phyloP scores from a whole-genome alignment of 148 eudicot genomes.

The Amaranthus palmeri region DNA sequence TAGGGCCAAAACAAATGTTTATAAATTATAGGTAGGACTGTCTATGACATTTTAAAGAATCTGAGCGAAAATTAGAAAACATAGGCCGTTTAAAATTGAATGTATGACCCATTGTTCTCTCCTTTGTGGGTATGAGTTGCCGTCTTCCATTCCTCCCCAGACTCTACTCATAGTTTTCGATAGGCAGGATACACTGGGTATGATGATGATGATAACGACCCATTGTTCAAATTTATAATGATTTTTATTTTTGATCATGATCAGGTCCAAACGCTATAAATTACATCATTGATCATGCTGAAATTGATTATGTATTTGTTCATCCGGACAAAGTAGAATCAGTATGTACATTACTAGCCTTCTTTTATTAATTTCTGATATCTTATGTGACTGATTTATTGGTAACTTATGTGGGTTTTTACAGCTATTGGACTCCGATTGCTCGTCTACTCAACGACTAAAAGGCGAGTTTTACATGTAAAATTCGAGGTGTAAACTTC shows the following conservation, averaged over 20 bases:
- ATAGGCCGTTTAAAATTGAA: too few species aligned
- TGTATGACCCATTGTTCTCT: too few species aligned
- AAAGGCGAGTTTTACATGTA: conserved; percentile 45
- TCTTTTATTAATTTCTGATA: not conserved
- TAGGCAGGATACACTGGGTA: too few species aligned
- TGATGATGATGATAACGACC: too few species aligned
- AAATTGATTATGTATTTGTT: conserved; percentile 76
- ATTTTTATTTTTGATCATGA: not conserved
- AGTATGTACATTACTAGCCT: conserved; percentile 35
- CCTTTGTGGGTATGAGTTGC: too few species aligned
- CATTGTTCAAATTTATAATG: too few species aligned
- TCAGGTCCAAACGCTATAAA: conserved; percentile 78
- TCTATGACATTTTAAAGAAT: too few species aligned
- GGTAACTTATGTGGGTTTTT: not conserved
- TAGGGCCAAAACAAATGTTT: too few species aligned
- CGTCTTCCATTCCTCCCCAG: too few species aligned
- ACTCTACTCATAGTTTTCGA: too few species aligned
- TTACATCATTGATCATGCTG: conserved; percentile 86
- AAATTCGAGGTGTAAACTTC: not conserved
- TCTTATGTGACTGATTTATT: conserved; percentile 5
- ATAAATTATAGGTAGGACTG: too few species aligned
- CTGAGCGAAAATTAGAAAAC: too few species aligned
- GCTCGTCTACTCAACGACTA: conserved; percentile 55
- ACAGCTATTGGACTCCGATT: conserved; percentile 55
- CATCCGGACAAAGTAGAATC: conserved; percentile 67